A percentile compares a stretch with the other conserved stretches of the same genome.
Conservation (phyloP, 2,329 filamentous ascomycete species). For the Graphiopsis chlorocephala region DNA sequence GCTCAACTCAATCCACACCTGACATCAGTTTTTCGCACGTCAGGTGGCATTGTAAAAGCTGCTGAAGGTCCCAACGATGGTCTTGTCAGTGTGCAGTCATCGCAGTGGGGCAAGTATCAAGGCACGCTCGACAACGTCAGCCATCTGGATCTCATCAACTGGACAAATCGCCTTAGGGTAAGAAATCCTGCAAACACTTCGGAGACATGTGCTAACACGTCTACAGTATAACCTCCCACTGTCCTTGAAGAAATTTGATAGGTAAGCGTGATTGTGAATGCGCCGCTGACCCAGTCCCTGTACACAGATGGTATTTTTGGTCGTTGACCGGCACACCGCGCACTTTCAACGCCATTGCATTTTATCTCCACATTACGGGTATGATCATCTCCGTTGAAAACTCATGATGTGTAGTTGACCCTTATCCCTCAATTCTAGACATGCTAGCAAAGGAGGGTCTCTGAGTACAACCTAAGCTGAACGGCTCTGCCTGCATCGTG, state of each 20-base stretch:
- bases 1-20: conserved; percentile 55
- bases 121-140: conserved; percentile 62
- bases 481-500: background rate
- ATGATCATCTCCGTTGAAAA: conserved; percentile 23
- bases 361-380: conserved; percentile 66
- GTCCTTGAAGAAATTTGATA: background rate
- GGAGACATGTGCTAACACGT: background rate
- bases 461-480: conserved; percentile 19
- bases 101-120: conserved; percentile 61
- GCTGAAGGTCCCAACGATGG: conserved; percentile 62
- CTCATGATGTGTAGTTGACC: background rate
- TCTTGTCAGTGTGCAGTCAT: conserved; percentile 61
- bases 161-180: conserved; percentile 56
- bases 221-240: background rate
- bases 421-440: conserved; percentile 25
- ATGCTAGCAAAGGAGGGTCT: conserved; percentile 42
- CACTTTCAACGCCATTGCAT: conserved; percentile 63
- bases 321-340: conserved; percentile 51
- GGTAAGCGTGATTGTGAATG: background rate
- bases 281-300: background rate
- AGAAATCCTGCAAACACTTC: background rate
- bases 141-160: conserved; percentile 65
- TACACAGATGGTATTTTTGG: conserved; percentile 52
- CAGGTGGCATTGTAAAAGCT: conserved; percentile 53
- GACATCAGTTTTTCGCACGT: conserved; percentile 57